phyloP scores from a whole-genome alignment of 1,284 basidiomycete genomes.

The Ceratobasidium sp. region DNA sequence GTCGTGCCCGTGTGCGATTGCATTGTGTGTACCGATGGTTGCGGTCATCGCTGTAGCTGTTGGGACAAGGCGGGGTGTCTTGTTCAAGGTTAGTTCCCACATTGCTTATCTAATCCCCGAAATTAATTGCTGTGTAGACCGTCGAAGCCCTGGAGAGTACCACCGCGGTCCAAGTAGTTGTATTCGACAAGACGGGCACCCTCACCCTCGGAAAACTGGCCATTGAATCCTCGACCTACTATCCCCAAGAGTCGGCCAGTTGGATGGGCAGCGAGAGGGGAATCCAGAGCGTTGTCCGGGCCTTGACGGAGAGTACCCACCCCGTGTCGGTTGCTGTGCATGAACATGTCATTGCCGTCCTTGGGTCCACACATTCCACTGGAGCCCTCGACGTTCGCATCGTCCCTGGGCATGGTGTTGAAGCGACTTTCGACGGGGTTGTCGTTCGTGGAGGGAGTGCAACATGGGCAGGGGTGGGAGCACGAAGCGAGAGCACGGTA shows the following conservation, averaged over 20 bases:
- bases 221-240: constrained; percentile 42
- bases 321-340: constrained; percentile 35
- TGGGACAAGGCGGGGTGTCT: constrained; percentile 29
- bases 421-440: neutral
- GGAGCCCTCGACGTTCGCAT: neutral
- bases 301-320: constrained; percentile 52
- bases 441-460: constrained; percentile 12
- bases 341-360: constrained; percentile 22
- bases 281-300: constrained; percentile 15
- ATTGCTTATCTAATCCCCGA: neutral
- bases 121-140: constrained; percentile 6
- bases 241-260: neutral
- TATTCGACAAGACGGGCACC: constrained; percentile 60
- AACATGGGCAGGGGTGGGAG: neutral
- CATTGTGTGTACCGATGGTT: constrained; percentile 46
- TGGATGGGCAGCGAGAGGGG: constrained; percentile 10
- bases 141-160: constrained; percentile 47
- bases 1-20: constrained; percentile 56
- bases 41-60: constrained; percentile 26
- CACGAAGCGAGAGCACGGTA: constrained; percentile 3
- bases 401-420: constrained; percentile 25
- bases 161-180: constrained; percentile 49
- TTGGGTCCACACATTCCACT: neutral
- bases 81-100: constrained; percentile 37
- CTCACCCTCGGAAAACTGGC: constrained; percentile 51